Conservation (phyloP, 352 stramenopile genomes). For the Pythium sp. region DNA sequence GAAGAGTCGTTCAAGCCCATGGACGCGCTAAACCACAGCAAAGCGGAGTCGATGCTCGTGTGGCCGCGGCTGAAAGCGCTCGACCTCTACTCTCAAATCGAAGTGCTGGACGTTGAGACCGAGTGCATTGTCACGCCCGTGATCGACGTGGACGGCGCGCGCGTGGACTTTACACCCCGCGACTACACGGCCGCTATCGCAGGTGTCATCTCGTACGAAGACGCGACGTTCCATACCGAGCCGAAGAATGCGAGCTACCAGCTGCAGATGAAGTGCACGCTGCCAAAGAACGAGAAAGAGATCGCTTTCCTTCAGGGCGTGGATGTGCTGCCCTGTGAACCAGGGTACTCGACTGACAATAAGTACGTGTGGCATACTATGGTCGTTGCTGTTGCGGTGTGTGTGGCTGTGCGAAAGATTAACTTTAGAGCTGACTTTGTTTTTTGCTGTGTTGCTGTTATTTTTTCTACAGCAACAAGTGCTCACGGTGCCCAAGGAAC, state of each 20-base stretch:
- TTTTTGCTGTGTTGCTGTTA: not conserved
- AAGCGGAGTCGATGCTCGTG: constrained; percentile 25
- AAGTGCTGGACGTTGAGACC: constrained; percentile 53
- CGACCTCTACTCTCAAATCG: constrained; percentile 59
- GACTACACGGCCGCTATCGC: constrained; percentile 20
- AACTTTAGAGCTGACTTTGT: not conserved
- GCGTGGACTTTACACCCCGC: constrained; percentile 31
- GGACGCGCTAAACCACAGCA: constrained; percentile 22
- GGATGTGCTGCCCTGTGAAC: constrained; percentile 34
- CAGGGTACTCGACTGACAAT: constrained; percentile 42
- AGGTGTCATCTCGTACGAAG: constrained; percentile 41
- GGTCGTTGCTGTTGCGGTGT: no score
- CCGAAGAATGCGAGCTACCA: constrained; percentile 29
- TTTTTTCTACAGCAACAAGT: constrained; percentile 32
- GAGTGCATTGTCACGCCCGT: constrained; percentile 29
- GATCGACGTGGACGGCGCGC: constrained; percentile 5
- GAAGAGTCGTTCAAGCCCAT: constrained; percentile 49
- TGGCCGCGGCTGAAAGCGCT: constrained; percentile 60
- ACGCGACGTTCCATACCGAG: constrained; percentile 31
- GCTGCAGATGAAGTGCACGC: constrained; percentile 40
- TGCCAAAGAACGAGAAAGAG: constrained; percentile 26
- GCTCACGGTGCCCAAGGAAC: constrained; percentile 43
- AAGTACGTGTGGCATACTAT: constrained; percentile 20
- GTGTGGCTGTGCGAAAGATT: no score
- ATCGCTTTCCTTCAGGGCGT: constrained; percentile 35